Conservation (phyloP, 331 rosid species). For the Quercus phellos region DNA sequence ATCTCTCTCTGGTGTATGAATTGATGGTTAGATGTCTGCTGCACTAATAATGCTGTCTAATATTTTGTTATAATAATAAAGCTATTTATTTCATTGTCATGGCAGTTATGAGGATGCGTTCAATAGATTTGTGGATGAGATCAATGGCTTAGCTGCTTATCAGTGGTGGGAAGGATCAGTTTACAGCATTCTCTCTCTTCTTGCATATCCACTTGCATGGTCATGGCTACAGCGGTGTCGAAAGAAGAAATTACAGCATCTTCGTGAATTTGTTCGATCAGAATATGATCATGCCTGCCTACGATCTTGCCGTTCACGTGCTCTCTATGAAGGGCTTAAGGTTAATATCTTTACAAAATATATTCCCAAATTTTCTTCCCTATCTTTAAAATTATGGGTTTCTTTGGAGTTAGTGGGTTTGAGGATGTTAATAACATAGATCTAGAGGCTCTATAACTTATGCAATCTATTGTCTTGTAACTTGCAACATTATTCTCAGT, state of each 20-base stretch:
- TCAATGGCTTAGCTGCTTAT: slow-evolving; percentile 84
- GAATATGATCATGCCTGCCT: slow-evolving; percentile 96
- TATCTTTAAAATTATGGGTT: not conserved
- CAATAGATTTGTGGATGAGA: slow-evolving; percentile 84
- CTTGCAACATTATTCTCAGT: not conserved
- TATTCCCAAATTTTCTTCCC: not conserved
- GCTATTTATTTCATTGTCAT: slow-evolving; percentile 23
- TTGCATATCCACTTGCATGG: slow-evolving; percentile 89
- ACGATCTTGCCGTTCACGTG: slow-evolving; percentile 95
- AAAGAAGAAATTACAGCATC: slow-evolving; percentile 73
- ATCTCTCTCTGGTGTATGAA: not conserved
- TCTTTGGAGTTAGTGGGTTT: not conserved
- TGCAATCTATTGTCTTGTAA: not conserved
- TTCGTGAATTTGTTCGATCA: slow-evolving; percentile 94
- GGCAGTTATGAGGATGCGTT: slow-evolving; percentile 88
- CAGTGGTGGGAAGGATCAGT: slow-evolving; percentile 99
- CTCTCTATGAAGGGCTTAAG: slow-evolving; percentile 98
- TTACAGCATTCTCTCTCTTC: slow-evolving; percentile 64
- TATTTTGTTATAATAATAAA: not conserved
- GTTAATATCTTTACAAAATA: slow-evolving; percentile 23
- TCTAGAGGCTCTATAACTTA: not conserved
- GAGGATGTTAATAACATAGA: not conserved
- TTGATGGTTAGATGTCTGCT: slow-evolving; percentile 16
- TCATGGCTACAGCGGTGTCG: slow-evolving; percentile 97
- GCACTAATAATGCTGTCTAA: not conserved